Percentiles rank a stretch among this genome's conserved stretches.
Evolutionary conservation across 805 yeast genomes (phyloP).

Genomic region (Huiozyma sinensis): DNA sequence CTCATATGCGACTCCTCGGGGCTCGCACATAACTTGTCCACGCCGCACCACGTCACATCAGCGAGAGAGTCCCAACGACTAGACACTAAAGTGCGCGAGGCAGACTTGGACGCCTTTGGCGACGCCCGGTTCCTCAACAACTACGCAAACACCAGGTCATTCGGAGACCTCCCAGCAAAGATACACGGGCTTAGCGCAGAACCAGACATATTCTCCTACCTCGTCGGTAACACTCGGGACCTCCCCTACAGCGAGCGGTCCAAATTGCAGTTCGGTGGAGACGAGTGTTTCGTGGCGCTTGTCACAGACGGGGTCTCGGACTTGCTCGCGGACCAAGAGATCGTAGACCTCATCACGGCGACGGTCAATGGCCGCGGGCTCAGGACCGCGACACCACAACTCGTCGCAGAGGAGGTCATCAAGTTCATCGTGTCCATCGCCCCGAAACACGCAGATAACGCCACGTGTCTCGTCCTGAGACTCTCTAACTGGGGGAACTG

Average conservation of each 20-base stretch:
- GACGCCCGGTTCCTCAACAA: slow-evolving; percentile 68
- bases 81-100: slow-evolving; percentile 7
- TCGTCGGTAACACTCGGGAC: slow-evolving; percentile 50
- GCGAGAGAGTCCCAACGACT: slow-evolving; percentile 68
- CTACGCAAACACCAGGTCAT: slow-evolving; percentile 86
- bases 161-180: slow-evolving; percentile 81
- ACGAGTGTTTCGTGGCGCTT: slow-evolving; percentile 75
- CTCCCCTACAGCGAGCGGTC: slow-evolving; percentile 30
- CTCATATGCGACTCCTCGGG: slow-evolving; percentile 77
- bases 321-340: slow-evolving; percentile 76
- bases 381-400: slow-evolving; percentile 68
- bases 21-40: slow-evolving; percentile 64
- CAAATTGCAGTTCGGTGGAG: slow-evolving; percentile 53
- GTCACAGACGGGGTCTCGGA: slow-evolving; percentile 85
- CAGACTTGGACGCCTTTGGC: slow-evolving; percentile 80
- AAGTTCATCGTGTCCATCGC: slow-evolving; percentile 77
- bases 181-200: slow-evolving; percentile 81
- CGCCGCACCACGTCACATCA: slow-evolving; percentile 79
- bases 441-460: slow-evolving; percentile 71
- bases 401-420: slow-evolving; percentile 76
- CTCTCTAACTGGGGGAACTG: slow-evolving; percentile 91
- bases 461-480: slow-evolving; percentile 78
- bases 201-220: slow-evolving; percentile 68
- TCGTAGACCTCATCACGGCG: slow-evolving; percentile 75
- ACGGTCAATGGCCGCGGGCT: slow-evolving; percentile 52